Evolutionary conservation across 495 filamentous ascomycete species (phyloP).

Genomic region (Penicillium crystallinum): DNA sequence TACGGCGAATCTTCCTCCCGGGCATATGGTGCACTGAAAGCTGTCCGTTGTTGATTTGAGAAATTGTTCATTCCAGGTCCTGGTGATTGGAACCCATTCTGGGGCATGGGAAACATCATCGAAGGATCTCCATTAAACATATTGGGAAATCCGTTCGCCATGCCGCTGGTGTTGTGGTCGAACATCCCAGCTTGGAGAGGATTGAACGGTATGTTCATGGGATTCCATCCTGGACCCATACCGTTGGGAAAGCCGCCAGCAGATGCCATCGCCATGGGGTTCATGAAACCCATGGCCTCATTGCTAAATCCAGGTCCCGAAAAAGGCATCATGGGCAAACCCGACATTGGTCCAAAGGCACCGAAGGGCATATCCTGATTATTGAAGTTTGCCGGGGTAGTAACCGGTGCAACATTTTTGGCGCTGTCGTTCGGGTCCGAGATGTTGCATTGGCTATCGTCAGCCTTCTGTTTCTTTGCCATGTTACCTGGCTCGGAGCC

Average conservation of each 20-base stretch:
- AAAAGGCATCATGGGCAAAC: slow-evolving; percentile 42
- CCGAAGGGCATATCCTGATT: slow-evolving; percentile 33
- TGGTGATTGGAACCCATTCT: slow-evolving; percentile 29
- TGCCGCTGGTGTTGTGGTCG: slow-evolving; percentile 31
- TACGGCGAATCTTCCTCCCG: slow-evolving; percentile 87
- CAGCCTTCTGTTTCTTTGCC: slow-evolving; percentile 33
- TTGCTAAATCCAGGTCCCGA: slow-evolving; percentile 36
- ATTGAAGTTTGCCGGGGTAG: slow-evolving; percentile 16
- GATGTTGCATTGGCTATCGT: slow-evolving; percentile 16
- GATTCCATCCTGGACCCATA: slow-evolving; percentile 41
- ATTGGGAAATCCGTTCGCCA: slow-evolving; percentile 29
- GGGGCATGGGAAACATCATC: slow-evolving; percentile 36
- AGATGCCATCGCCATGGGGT: slow-evolving; percentile 46
- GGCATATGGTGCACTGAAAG: slow-evolving; percentile 55
- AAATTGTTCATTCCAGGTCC: slow-evolving; percentile 43
- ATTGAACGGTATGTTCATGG: slow-evolving; percentile 49
- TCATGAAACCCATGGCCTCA: slow-evolving; percentile 48
- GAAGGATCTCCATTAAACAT: slow-evolving; percentile 43
- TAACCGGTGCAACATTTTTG: slow-evolving; percentile 9
- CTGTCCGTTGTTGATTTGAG: slow-evolving; percentile 67
- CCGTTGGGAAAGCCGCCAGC: slow-evolving; percentile 39
- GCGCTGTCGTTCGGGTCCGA: neutral
- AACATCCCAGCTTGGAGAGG: slow-evolving; percentile 42
- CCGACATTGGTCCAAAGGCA: slow-evolving; percentile 26
- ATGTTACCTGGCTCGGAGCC: slow-evolving; percentile 16